A percentile compares a stretch with the other conserved stretches of the same genome.
These are phyloP conservation scores for Mycena galopus DNA, from an alignment of 768 basidiomycete species.

Conservation along the genomic window DNA sequence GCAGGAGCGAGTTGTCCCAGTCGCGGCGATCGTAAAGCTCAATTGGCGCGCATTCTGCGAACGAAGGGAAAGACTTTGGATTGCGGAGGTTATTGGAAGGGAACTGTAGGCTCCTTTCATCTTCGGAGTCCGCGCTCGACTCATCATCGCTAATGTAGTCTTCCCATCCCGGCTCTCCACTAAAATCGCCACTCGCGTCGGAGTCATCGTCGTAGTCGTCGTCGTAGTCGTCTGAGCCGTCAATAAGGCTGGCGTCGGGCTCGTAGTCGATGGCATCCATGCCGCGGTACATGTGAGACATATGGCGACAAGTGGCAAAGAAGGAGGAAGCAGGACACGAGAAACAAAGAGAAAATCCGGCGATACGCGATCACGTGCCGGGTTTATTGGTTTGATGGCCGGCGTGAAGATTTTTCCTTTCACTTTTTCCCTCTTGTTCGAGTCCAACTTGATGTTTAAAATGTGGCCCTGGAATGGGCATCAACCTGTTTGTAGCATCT, in stretches of 20 bases:
- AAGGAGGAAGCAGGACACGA: no score
- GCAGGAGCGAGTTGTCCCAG: conserved; percentile 5
- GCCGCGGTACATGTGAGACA: background rate
- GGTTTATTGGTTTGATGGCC: no score
- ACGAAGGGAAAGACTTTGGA: conserved; percentile 29
- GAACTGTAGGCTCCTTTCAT: background rate
- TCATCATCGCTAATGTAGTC: background rate
- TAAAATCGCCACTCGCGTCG: background rate
- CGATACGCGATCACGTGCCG: no score
- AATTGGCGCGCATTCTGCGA: conserved; percentile 23
- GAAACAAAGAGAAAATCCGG: no score
- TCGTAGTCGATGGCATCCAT: conserved; percentile 1
- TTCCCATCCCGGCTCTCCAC: background rate
- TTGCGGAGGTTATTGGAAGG: conserved; percentile 23
- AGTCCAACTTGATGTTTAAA: no score
- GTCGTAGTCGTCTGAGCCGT: background rate
- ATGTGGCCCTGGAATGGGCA: no score
- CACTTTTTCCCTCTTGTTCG: no score
- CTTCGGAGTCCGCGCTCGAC: background rate
- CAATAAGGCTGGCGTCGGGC: background rate
- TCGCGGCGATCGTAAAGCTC: conserved; percentile 1
- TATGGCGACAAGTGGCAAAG: background rate
- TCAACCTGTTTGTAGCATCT: no score
- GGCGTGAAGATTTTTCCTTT: no score
- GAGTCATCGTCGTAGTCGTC: background rate